These are phyloP conservation scores for Cyberlindnera saturnus DNA, from an alignment of 805 yeast species.

Conservation along the genomic window DNA sequence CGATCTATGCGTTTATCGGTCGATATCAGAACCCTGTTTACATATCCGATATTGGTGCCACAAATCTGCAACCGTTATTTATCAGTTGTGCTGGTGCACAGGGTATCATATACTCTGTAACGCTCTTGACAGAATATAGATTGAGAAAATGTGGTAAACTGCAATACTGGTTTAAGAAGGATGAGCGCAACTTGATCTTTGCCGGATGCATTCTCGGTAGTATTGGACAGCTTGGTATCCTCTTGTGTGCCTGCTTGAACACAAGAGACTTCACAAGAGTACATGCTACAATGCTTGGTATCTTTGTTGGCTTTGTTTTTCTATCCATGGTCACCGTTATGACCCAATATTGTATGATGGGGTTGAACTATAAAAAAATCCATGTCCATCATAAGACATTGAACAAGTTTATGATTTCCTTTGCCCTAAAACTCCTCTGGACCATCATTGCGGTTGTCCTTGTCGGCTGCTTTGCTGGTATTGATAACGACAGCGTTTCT, in stretches of 20 bases:
- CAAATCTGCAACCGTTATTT: slow-evolving; percentile 78
- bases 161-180: slow-evolving; percentile 34
- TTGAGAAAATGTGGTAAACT: slow-evolving; percentile 52
- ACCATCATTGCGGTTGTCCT: slow-evolving; percentile 54
- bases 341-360: slow-evolving; percentile 41
- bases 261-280: slow-evolving; percentile 49
- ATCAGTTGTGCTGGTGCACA: slow-evolving; percentile 74
- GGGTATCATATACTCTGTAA: slow-evolving; percentile 64
- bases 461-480: slow-evolving; percentile 63
- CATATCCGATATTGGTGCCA: slow-evolving; percentile 85
- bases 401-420: slow-evolving; percentile 43
- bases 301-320: slow-evolving; percentile 66
- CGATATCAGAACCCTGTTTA: slow-evolving; percentile 49
- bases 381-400: slow-evolving; percentile 29
- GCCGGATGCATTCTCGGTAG: slow-evolving; percentile 38
- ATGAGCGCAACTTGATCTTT: slow-evolving; percentile 35
- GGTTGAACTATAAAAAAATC: slow-evolving; percentile 34
- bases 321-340: slow-evolving; percentile 41
- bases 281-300: slow-evolving; percentile 62
- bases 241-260: slow-evolving; percentile 69
- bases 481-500: slow-evolving; percentile 26
- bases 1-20: slow-evolving; percentile 54
- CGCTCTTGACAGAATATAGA: slow-evolving; percentile 55
- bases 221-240: slow-evolving; percentile 65
- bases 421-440: slow-evolving; percentile 58